Evolutionary conservation across 2,329 filamentous ascomycete genomes (phyloP).

Genomic region (Iodosphaeria phyllophila): DNA sequence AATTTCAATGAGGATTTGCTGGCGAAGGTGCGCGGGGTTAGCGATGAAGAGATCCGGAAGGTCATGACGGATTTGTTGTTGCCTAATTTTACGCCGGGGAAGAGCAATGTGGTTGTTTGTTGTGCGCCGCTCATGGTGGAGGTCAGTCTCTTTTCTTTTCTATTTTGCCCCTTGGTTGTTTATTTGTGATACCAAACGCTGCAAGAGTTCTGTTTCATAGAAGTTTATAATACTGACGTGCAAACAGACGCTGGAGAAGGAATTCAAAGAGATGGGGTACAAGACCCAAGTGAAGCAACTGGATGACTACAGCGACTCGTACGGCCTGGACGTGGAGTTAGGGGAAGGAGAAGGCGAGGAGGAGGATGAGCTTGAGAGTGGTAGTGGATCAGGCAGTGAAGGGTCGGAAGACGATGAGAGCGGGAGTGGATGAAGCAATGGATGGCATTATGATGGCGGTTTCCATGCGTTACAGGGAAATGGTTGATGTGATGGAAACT

Average conservation of each 20-base stretch:
- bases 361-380: constrained; percentile 7
- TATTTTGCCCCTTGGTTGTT: neutral
- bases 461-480: too few relatives aligned
- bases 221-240: constrained; percentile 5
- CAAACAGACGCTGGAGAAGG: constrained; percentile 50
- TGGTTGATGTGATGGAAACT: too few relatives aligned
- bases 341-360: constrained; percentile 27
- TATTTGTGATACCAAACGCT: constrained; percentile 5
- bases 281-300: constrained; percentile 56
- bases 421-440: too few relatives aligned
- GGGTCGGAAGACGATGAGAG: too few relatives aligned
- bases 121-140: constrained; percentile 74
- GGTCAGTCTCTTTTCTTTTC: constrained; percentile 39
- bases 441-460: too few relatives aligned
- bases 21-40: constrained; percentile 57
- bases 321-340: constrained; percentile 51
- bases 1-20: constrained; percentile 67
- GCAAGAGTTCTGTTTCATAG: neutral
- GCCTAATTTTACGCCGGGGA: constrained; percentile 62
- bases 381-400: too few relatives aligned
- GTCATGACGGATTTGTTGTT: constrained; percentile 60
- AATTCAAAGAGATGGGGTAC: constrained; percentile 62
- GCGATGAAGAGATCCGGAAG: constrained; percentile 54
- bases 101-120: constrained; percentile 72
- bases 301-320: constrained; percentile 73